Evolutionary conservation across 345 rosid genomes (phyloP), one percentile per base, ranked within the genome.

Genomic region (Firmiana major): DNA sequence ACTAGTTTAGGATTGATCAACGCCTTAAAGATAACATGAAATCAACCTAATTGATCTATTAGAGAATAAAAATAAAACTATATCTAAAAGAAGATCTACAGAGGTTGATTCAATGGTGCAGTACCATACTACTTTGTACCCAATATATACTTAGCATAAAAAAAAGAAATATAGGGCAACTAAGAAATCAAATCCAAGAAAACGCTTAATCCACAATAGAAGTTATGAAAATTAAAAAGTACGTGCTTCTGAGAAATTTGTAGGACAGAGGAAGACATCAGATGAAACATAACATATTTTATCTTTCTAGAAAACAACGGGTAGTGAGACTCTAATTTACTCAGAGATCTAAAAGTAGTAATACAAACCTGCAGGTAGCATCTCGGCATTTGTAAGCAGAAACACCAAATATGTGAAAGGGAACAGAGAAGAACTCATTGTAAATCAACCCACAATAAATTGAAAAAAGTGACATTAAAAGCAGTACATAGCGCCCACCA

Each of bases 351-450:
- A 43, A 59, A 58, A 74, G 16, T 71, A 73, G 62, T 21, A 73
- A 46, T 46, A 80, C 82, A 68, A 74, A 90, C 99, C 99, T 87
- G 92, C 98, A 95, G 53, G 87, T 85, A 66, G 79, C 57, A 79
- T 93, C 96, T 85, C 96, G 87, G 82, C 99, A 95, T 83, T 83
- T 90, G 92, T 93, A 95, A 75, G 99, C 97, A 81, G 98, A 93
- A 45, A 78, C 88, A 73, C 99, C 99, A 79, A 95, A 95, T 81
- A 93, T 90, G 88, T 92, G 94, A 82, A 88, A 95, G 75, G 99
- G 98, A 71, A 93, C 91, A 36, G 99, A 93, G 89, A 95, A 95
- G 80, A 95, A 95, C 75, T 95, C 99, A 78, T 95, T 95, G 90
- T 95, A 95, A 77, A 95, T 95, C 79, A 95, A 87, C 84, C 99